These are phyloP conservation scores for Lepiota venenata DNA, from an alignment of 768 basidiomycete species.

Conservation along the genomic window DNA sequence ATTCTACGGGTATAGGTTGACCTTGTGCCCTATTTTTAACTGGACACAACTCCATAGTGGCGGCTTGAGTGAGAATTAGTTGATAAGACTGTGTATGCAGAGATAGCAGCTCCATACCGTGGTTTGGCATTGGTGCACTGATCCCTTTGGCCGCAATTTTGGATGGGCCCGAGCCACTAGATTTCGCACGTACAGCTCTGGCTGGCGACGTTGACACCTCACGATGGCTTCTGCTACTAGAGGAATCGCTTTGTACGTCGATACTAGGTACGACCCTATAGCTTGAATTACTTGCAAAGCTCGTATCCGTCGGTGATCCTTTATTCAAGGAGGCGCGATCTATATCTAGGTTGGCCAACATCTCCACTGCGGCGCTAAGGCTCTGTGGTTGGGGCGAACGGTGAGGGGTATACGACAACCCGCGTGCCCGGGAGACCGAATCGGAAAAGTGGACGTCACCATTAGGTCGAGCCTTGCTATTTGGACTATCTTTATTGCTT, in stretches of 20 bases:
- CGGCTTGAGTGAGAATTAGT: conserved; percentile 38
- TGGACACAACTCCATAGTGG: conserved; percentile 72
- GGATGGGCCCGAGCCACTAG: conserved; percentile 23
- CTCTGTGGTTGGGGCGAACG: conserved; percentile 64
- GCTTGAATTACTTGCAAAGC: conserved; percentile 7
- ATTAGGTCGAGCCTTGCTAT: conserved; percentile 23
- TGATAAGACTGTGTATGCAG: conserved; percentile 8
- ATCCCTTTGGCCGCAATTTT: conserved; percentile 63
- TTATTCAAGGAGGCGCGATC: neutral
- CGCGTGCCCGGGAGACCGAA: conserved; percentile 42
- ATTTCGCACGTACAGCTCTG: conserved; percentile 38
- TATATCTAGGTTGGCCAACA: conserved; percentile 33
- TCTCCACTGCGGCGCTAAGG: conserved; percentile 68
- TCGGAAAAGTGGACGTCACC: conserved; percentile 27
- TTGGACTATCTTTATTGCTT: conserved; percentile 32
- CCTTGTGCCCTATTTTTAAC: conserved; percentile 61
- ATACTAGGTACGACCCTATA: conserved; percentile 18
- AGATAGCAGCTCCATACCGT: conserved; percentile 40
- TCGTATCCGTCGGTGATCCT: conserved; percentile 4
- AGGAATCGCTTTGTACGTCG: conserved; percentile 24
- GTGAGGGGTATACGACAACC: conserved; percentile 49
- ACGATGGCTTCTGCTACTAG: conserved; percentile 22
- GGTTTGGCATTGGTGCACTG: conserved; percentile 65
- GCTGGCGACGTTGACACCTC: conserved; percentile 40
- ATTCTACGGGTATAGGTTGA: conserved; percentile 58